Evolutionary conservation across 345 rosid species (phyloP).

Genomic region (Camelina hispida): DNA sequence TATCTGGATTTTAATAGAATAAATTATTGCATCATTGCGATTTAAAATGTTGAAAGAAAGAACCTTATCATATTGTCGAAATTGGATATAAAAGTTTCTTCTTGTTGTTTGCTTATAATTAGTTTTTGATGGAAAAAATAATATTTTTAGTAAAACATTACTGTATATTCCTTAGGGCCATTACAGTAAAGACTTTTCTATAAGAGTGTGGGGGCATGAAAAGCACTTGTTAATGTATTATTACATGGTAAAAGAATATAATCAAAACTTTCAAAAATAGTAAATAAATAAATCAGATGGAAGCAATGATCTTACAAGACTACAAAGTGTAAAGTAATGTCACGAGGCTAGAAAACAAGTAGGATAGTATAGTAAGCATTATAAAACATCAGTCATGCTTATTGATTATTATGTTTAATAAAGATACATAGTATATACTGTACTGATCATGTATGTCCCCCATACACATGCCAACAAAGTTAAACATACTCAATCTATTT

Average conservation of each 20-base stretch:
- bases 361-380: constrained; percentile 30
- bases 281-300: background rate
- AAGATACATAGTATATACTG: constrained; percentile 39
- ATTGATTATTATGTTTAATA: constrained; percentile 43
- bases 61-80: background rate
- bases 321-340: constrained; percentile 41
- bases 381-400: constrained; percentile 42
- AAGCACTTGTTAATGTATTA: constrained; percentile 10
- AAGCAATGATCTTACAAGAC: constrained; percentile 39
- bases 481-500: constrained; percentile 37
- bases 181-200: constrained; percentile 1
- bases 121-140: background rate
- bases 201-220: background rate
- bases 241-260: constrained; percentile 1
- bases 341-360: constrained; percentile 37
- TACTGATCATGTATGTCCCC: constrained; percentile 42
- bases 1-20: background rate
- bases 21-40: background rate
- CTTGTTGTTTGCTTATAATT: background rate
- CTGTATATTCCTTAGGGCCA: constrained; percentile 7
- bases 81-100: constrained; percentile 4
- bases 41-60: constrained; percentile 3
- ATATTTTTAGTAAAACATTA: background rate
- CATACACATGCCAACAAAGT: constrained; percentile 44
- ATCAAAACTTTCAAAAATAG: constrained; percentile 6